A percentile compares a stretch with the other conserved stretches of the same genome.
These are phyloP conservation scores for Sclerotiophoma versabilis DNA, from an alignment of 2,329 filamentous ascomycete species.

Conservation along the genomic window DNA sequence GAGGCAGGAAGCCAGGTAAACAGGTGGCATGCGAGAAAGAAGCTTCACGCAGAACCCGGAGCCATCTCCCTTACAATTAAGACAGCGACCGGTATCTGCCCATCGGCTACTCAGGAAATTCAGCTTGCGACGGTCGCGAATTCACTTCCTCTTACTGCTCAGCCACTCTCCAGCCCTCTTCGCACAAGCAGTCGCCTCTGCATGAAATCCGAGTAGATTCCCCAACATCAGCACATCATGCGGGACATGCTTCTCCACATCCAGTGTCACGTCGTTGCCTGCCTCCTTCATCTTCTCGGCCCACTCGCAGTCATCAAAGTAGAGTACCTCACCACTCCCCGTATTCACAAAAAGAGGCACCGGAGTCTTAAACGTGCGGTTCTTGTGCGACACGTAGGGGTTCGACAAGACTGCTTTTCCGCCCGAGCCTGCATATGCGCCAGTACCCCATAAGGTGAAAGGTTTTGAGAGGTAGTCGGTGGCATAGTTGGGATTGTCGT, in stretches of 20 bases:
- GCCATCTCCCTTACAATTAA: too few species aligned
- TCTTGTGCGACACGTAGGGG: conserved; percentile 51
- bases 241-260: conserved; percentile 51
- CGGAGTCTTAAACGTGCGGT: conserved; percentile 49
- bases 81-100: too few species aligned
- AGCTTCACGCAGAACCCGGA: too few species aligned
- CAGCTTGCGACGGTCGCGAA: not conserved
- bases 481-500: conserved; percentile 41
- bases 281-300: conserved; percentile 47
- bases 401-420: conserved; percentile 16
- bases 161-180: conserved; percentile 51
- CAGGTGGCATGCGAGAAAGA: too few species aligned
- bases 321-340: conserved; percentile 54
- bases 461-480: conserved; percentile 53
- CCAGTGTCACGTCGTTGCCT: conserved; percentile 53
- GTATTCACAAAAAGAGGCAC: conserved; percentile 53
- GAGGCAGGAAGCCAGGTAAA: not conserved
- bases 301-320: conserved; percentile 49
- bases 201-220: conserved; percentile 52
- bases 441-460: conserved; percentile 55
- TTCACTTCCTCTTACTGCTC: conserved; percentile 16
- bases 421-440: conserved; percentile 40
- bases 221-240: conserved; percentile 58
- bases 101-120: too few species aligned
- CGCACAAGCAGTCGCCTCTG: conserved; percentile 44